A percentile compares a stretch with the other conserved stretches of the same genome.
Conservation (phyloP, 1,284 basidiomycete genomes). For the Cryptococcus deneoformans region DNA sequence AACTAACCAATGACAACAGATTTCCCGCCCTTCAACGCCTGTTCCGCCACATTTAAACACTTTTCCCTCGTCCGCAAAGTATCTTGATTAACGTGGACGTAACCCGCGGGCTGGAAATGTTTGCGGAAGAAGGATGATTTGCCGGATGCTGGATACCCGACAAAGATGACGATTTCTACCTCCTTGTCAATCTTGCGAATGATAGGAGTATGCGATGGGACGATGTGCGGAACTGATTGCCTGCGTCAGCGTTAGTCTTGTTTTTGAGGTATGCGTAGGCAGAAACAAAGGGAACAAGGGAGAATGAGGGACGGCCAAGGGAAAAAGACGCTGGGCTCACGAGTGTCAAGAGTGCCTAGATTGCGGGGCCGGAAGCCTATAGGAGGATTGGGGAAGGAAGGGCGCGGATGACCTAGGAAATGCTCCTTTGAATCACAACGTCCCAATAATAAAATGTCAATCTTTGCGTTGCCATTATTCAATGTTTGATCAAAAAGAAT, state of each 20-base stretch:
- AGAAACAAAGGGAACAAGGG: not conserved
- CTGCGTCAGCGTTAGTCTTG: conserved; percentile 6
- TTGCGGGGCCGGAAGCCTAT: conserved; percentile 35
- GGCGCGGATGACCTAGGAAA: conserved; percentile 61
- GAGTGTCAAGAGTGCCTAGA: conserved; percentile 18
- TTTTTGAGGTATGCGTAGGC: not conserved
- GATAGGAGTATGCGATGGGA: conserved; percentile 63
- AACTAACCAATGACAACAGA: conserved; percentile 72
- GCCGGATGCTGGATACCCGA: conserved; percentile 82
- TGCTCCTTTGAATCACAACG: conserved; percentile 50
- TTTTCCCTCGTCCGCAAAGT: conserved; percentile 64
- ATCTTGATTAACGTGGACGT: conserved; percentile 85
- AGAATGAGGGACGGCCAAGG: not conserved
- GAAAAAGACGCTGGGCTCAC: conserved; percentile 10
- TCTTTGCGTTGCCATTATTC: not conserved
- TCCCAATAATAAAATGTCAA: not conserved
- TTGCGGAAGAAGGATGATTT: conserved; percentile 76
- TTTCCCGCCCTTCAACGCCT: conserved; percentile 57
- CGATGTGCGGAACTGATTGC: conserved; percentile 56
- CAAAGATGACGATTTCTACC: conserved; percentile 70
- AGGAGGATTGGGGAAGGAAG: conserved; percentile 34
- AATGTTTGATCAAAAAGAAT: not conserved
- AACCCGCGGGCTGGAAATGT: conserved; percentile 66
- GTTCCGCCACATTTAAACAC: conserved; percentile 66
- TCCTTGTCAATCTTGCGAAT: conserved; percentile 55